These are phyloP conservation scores for Mortierella alpina DNA, from an alignment of 192 early-diverging fungal species.

Conservation along the genomic window DNA sequence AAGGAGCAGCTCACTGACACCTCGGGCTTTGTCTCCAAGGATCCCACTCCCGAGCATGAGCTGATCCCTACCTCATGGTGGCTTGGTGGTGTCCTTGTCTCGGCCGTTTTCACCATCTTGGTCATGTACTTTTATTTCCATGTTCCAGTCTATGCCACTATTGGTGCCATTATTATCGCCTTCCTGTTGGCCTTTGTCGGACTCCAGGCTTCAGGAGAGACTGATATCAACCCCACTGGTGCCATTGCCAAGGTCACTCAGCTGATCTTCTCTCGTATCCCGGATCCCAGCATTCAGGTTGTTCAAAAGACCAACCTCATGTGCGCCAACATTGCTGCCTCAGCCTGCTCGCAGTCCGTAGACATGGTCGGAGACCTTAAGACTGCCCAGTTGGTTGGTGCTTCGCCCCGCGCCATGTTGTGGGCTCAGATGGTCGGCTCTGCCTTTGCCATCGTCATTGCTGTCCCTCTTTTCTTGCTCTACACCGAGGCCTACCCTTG, in stretches of 20 bases:
- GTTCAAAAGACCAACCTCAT: constrained; percentile 69
- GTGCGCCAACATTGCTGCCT: constrained; percentile 69
- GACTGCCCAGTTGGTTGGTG: constrained; percentile 73
- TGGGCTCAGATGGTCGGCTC: constrained; percentile 71
- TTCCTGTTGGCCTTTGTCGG: constrained; percentile 77
- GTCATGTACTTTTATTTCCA: constrained; percentile 68
- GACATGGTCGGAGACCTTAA: constrained; percentile 82
- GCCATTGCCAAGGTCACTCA: constrained; percentile 75
- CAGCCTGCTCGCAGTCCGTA: constrained; percentile 67
- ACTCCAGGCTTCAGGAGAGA: constrained; percentile 70
- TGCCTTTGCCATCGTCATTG: constrained; percentile 65
- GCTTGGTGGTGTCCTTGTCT: constrained; percentile 62
- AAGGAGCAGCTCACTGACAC: constrained; percentile 7
- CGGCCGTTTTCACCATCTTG: constrained; percentile 62
- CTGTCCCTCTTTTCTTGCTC: constrained; percentile 67
- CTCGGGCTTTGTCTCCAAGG: constrained; percentile 56
- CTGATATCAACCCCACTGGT: constrained; percentile 75
- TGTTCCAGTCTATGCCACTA: constrained; percentile 66
- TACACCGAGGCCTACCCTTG: constrained; percentile 76
- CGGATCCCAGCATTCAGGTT: constrained; percentile 38
- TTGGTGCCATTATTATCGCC: constrained; percentile 69
- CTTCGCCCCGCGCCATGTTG: constrained; percentile 74
- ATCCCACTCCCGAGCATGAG: constrained; percentile 53
- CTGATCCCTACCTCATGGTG: constrained; percentile 68
- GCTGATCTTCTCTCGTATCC: constrained; percentile 70